Base-by-base conservation (phyloP, 352 stramenopile species). In the Globisporangium polare region DNA sequence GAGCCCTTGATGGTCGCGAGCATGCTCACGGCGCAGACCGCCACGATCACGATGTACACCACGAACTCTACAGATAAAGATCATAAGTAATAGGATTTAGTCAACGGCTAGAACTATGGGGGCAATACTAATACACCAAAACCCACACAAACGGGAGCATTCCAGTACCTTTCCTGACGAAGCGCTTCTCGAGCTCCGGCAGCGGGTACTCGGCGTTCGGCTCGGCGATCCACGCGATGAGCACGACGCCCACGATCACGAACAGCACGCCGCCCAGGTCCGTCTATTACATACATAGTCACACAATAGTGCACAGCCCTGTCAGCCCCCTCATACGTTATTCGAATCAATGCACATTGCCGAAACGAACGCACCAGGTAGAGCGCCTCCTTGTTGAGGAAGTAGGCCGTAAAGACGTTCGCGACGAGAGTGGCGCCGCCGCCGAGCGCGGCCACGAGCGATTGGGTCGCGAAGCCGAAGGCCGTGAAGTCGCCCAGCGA, bases 391-490 rank as follows among this genome's bases (percentile, higher is more conserved):
- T 79, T 72, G 67, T 96, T 95, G 42, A 95, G 65, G 68, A 86
- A 92, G 61, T 94, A 78, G 5, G 87, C 90, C 9, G 88, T 92
- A 47, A 96, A 66, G 10, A 96, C 87, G 67, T 97, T 97, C 12
- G 88, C 80, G 31, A 97, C 75, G 33, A 97, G 78, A 33, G 90
- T 97, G 6, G 87, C 82, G 9, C 88, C 88, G 18, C 87, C 87
- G 15, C 90, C 90, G 22, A 96, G 70, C 22, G 88, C 87, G 0
- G 88, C 89, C 20, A 97, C 89, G 24, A 97, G 81, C 53, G 83
- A 92, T 69, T 97, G 90, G 35, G 90, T 90, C 1, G 90, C 90
- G 57, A 97, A 96, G 3, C 88, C 88, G 58, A 97, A 94, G 9
- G 90, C 89, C 26, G 79, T 79, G 61, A 97, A 96, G 71, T 97